Conservation (phyloP, 805 yeast species). For the Ogataea corticis region DNA sequence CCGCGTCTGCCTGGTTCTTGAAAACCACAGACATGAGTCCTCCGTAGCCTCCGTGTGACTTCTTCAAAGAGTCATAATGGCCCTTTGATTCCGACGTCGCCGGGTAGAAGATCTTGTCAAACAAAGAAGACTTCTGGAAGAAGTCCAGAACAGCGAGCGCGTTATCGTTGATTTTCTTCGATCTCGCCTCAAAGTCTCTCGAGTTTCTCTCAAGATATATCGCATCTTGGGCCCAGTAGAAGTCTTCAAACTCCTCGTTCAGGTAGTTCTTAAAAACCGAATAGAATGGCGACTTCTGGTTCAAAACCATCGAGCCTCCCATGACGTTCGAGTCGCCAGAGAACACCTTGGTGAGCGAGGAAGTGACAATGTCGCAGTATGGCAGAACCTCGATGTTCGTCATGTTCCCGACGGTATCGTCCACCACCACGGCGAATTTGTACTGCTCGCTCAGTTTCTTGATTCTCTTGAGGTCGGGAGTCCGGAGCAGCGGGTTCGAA, state of each 20-base stretch:
- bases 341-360: constrained; percentile 88
- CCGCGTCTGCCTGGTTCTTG: constrained; percentile 61
- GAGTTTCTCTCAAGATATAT: constrained; percentile 89
- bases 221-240: constrained; percentile 93
- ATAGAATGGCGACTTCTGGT: constrained; percentile 60
- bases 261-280: constrained; percentile 49
- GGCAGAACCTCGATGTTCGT: constrained; percentile 79
- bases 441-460: constrained; percentile 65
- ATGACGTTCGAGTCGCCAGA: constrained; percentile 94
- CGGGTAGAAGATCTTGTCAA: constrained; percentile 75
- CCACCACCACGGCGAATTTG: constrained; percentile 79
- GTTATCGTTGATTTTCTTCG: constrained; percentile 54
- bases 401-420: constrained; percentile 93
- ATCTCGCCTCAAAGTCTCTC: constrained; percentile 77
- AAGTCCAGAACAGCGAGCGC: constrained; percentile 56
- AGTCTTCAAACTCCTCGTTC: constrained; percentile 62
- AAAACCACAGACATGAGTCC: constrained; percentile 79
- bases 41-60: constrained; percentile 82
- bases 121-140: constrained; percentile 49
- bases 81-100: constrained; percentile 49
- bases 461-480: constrained; percentile 73
- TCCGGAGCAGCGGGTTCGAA: constrained; percentile 85
- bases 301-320: constrained; percentile 87
- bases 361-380: constrained; percentile 81
- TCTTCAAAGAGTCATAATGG: constrained; percentile 71